These are phyloP conservation scores for Sporobolomyces roseus DNA, from an alignment of 768 basidiomycete species.

Conservation along the genomic window DNA sequence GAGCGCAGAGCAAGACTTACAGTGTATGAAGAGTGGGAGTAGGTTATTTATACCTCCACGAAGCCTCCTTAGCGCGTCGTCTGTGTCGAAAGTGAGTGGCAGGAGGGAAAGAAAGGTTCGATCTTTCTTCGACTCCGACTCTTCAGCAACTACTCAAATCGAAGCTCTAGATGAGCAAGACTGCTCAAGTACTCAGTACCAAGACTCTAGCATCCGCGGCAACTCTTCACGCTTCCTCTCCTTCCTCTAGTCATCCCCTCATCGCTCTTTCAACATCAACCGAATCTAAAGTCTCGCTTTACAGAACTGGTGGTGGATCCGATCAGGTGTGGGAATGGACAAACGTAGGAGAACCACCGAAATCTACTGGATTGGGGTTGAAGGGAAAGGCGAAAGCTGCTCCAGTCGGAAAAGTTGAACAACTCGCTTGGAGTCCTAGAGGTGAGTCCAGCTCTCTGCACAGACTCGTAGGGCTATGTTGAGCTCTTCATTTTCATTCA, in stretches of 20 bases:
- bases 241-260: slow-evolving; percentile 13
- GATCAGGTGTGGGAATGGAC: slow-evolving; percentile 21
- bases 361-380: slow-evolving; percentile 1
- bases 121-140: neutral
- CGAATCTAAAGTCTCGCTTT: slow-evolving; percentile 13
- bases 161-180: no score
- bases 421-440: slow-evolving; percentile 6
- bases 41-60: no score
- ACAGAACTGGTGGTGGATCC: neutral
- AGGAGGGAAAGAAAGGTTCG: no score
- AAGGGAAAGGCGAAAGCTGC: slow-evolving; percentile 8
- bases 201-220: slow-evolving; percentile 10
- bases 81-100: no score
- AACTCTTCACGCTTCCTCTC: neutral
- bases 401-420: slow-evolving; percentile 8
- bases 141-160: no score
- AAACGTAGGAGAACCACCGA: slow-evolving; percentile 5
- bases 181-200: neutral
- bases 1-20: no score
- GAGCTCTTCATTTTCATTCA: neutral
- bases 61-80: no score
- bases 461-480: no score
- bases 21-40: no score
- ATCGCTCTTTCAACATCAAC: slow-evolving; percentile 7
- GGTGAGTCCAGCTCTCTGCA: neutral